Percentiles rank a stretch among this genome's conserved stretches.
These are phyloP conservation scores for Naganishia cerealis DNA, from an alignment of 1,284 basidiomycete genomes.

Conservation along the genomic window DNA sequence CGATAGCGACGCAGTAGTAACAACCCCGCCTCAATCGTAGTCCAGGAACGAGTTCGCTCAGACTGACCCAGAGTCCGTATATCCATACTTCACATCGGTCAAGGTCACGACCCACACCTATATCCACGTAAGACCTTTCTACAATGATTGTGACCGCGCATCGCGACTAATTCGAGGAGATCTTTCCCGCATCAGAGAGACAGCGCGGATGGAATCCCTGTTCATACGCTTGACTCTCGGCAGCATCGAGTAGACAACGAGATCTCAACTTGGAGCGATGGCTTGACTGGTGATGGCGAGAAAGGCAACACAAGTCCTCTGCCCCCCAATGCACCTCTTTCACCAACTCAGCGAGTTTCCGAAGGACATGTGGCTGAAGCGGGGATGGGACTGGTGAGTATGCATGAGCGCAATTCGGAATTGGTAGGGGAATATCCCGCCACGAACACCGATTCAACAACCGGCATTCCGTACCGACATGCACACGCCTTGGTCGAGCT, in stretches of 20 bases:
- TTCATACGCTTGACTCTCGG: slow-evolving; percentile 8
- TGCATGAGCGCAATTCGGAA: neutral
- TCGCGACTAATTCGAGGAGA: neutral
- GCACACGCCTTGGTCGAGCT: neutral
- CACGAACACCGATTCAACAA: neutral
- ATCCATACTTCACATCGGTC: slow-evolving; percentile 7
- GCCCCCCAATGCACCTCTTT: neutral
- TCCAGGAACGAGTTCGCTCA: neutral
- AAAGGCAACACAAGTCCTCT: neutral
- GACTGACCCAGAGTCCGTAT: neutral
- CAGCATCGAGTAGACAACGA: neutral
- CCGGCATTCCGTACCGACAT: neutral
- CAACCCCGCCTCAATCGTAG: neutral
- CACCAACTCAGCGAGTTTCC: neutral
- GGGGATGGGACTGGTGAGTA: slow-evolving; percentile 8
- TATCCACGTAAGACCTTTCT: slow-evolving; percentile 12
- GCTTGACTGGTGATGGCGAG: neutral
- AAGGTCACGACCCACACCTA: slow-evolving; percentile 22
- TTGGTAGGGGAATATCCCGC: neutral
- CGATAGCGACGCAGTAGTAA: neutral
- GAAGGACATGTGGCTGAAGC: neutral
- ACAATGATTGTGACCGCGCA: too few relatives aligned
- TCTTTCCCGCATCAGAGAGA: neutral
- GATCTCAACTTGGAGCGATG: neutral
- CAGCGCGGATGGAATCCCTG: neutral